Evolutionary conservation across 352 stramenopile species (phyloP).

Genomic region (Globisporangium carolinianum): DNA sequence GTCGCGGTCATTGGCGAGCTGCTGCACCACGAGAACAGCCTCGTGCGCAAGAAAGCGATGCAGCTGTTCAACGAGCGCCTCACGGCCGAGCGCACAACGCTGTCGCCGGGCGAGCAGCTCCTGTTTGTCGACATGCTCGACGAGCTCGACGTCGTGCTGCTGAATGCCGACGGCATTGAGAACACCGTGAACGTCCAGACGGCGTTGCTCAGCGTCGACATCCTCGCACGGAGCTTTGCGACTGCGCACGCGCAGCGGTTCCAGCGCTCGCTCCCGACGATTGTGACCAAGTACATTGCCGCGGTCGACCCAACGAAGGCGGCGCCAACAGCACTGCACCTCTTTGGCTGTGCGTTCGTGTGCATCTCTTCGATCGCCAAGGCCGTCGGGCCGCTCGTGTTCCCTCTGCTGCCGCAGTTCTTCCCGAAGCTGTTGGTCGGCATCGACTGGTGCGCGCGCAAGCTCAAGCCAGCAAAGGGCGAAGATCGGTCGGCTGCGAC

Average conservation of each 20-base stretch:
- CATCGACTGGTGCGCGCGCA: conserved; percentile 43
- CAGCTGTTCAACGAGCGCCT: conserved; percentile 85
- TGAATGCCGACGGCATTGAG: conserved; percentile 46
- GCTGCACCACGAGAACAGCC: conserved; percentile 77
- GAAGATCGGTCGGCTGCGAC: conserved; percentile 16
- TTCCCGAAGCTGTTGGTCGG: conserved; percentile 69
- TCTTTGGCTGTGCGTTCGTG: conserved; percentile 80
- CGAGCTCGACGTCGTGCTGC: conserved; percentile 66
- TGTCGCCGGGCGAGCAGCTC: conserved; percentile 65
- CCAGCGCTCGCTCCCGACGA: conserved; percentile 56
- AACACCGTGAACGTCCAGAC: conserved; percentile 81
- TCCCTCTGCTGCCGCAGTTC: conserved; percentile 78
- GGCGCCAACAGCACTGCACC: conserved; percentile 51
- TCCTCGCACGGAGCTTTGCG: conserved; percentile 78
- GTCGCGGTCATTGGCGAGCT: conserved; percentile 81
- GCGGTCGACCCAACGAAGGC: conserved; percentile 31
- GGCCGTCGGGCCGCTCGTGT: conserved; percentile 59
- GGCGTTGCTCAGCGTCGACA: conserved; percentile 76
- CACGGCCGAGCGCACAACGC: conserved; percentile 46
- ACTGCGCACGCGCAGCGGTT: conserved; percentile 64
- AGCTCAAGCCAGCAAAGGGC: conserved; percentile 15
- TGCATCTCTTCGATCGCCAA: conserved; percentile 73
- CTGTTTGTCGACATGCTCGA: conserved; percentile 87
- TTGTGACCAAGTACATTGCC: conserved; percentile 62
- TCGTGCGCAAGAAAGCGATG: conserved; percentile 87